Percentiles rank a stretch among this genome's conserved stretches.
Conservation (phyloP, 1,284 basidiomycete species). For the Lentinula novae-zelandiae region DNA sequence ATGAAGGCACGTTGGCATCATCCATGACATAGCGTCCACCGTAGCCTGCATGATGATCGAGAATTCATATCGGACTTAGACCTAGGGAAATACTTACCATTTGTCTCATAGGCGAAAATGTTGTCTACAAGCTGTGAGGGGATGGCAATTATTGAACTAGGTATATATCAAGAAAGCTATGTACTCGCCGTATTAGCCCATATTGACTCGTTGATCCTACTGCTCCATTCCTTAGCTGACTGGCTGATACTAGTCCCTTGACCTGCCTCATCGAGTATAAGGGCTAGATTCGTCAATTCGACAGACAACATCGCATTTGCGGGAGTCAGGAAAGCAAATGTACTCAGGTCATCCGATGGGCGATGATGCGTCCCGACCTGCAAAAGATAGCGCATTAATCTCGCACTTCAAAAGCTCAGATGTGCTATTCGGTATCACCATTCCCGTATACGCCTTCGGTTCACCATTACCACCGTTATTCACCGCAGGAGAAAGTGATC, state of each 20-base stretch:
- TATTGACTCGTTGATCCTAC: conserved; percentile 57
- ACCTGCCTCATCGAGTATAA: conserved; percentile 50
- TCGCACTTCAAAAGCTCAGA: no score
- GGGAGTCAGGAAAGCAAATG: conserved; percentile 68
- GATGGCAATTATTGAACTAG: conserved; percentile 3
- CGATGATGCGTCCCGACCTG: conserved; percentile 69
- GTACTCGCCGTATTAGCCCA: conserved; percentile 56
- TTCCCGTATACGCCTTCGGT: conserved; percentile 59
- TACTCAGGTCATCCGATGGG: conserved; percentile 71
- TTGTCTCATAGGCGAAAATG: conserved; percentile 75
- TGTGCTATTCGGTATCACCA: conserved; percentile 16
- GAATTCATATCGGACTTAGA: background rate
- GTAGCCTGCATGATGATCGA: conserved; percentile 35
- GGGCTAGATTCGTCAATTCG: conserved; percentile 58
- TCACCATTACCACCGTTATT: conserved; percentile 66
- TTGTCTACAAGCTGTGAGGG: conserved; percentile 48
- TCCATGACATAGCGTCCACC: conserved; percentile 76
- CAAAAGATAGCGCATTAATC: conserved; percentile 25
- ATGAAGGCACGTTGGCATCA: conserved; percentile 76
- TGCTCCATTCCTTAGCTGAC: conserved; percentile 56
- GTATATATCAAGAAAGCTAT: background rate
- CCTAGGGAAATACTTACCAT: conserved; percentile 40
- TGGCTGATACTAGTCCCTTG: conserved; percentile 47
- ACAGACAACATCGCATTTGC: conserved; percentile 81
- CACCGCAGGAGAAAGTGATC: conserved; percentile 60